Base-by-base conservation (phyloP, 371 early-diverging fungal genomes). In the Lichtheimia ornata region DNA sequence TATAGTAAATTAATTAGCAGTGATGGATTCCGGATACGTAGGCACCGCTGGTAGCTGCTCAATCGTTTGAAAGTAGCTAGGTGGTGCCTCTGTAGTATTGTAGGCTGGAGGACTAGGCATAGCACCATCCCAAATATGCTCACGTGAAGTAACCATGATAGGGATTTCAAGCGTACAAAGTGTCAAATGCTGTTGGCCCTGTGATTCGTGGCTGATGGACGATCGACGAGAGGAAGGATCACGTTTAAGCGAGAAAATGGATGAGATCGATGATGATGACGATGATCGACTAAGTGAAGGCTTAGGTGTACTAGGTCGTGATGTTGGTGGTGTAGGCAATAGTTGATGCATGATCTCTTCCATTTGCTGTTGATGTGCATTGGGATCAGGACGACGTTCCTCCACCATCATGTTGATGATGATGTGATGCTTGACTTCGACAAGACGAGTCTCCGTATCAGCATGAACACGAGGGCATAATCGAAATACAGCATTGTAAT, bases 151-250 rank as follows among this genome's bases (percentile, higher is more conserved):
- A 14, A 80, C 71, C 5, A 77, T 60, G 18, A 80, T 49, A 20
- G 81, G 81, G 2, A 80, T 53, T 58, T 80, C 81, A n/a, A 80
- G 30, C 1, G 70, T 51, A 56, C 77, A 77, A 11, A 75, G 40
- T 12, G 59, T 66, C 13, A 74, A 54, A 9, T 57, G 52, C 15
- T 43, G 17, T 15, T 55, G 18, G 4, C 14, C 40, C 11, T 56
- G 57, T 70, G 44, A 67, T 60, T 15, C 61, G 17, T 61, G 50
- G 22, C 53, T 64, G 57, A 55, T 52, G 6, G 63, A 67, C n/a
- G 59, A 58, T 51, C 58, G 59, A 13, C 68, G 56, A 11, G 57
- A 56, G 13, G 63, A 63, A 5, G 63, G 35, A 11, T 42, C 35
- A 14, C 57, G 53, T 6, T 28, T 30, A 22, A 67, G 43, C 13